These are phyloP conservation scores for Phytophthora rubi DNA, from an alignment of 352 stramenopile species.

Conservation along the genomic window DNA sequence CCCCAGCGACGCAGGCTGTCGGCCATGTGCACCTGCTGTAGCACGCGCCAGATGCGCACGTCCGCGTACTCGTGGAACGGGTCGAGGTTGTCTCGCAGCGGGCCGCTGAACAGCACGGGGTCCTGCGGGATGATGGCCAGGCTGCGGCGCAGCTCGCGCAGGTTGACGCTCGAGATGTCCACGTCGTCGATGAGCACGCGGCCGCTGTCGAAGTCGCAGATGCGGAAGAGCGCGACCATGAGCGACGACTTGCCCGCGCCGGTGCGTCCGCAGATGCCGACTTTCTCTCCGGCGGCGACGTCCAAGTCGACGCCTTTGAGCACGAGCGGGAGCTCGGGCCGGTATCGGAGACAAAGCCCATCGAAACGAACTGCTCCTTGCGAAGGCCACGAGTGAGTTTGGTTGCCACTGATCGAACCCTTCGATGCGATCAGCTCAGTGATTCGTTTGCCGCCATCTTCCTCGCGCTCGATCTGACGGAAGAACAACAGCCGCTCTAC, in stretches of 20 bases:
- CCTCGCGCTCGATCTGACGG: constrained; percentile 43
- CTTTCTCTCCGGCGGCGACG: constrained; percentile 48
- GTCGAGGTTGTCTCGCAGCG: constrained; percentile 92
- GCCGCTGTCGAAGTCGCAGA: constrained; percentile 61
- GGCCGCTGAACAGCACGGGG: constrained; percentile 92
- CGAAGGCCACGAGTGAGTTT: constrained; percentile 28
- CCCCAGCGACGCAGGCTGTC: constrained; percentile 57
- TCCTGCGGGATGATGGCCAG: constrained; percentile 75
- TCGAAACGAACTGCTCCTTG: constrained; percentile 36
- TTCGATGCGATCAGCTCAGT: not conserved
- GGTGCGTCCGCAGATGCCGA: constrained; percentile 70
- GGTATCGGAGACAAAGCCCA: constrained; percentile 43
- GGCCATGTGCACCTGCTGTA: constrained; percentile 73
- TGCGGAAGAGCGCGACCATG: constrained; percentile 49
- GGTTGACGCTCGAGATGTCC: constrained; percentile 57
- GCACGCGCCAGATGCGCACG: constrained; percentile 63
- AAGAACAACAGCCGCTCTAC: constrained; percentile 44
- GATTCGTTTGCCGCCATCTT: constrained; percentile 21
- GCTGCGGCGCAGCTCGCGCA: constrained; percentile 40
- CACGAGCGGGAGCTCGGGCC: constrained; percentile 47
- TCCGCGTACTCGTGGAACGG: constrained; percentile 86
- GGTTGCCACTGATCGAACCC: not conserved
- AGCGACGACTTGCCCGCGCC: constrained; percentile 54
- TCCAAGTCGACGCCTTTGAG: constrained; percentile 43
- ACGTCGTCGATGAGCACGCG: constrained; percentile 88